These are phyloP conservation scores for Tubosaeta sp. DNA, from an alignment of 768 basidiomycete genomes.

Conservation along the genomic window DNA sequence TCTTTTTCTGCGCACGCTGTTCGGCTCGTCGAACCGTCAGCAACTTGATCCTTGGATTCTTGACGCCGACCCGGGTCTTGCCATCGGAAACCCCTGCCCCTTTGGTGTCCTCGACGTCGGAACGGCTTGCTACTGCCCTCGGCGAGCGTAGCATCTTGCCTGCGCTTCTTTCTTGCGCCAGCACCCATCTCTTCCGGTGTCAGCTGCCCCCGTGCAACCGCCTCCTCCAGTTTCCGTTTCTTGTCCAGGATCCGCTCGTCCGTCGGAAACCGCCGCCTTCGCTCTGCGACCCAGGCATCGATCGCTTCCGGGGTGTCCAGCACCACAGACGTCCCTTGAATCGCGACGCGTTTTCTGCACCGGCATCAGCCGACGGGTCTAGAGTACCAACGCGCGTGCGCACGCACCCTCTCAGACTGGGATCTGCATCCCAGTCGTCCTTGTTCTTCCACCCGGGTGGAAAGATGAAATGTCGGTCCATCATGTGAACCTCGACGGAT, in stretches of 20 bases:
- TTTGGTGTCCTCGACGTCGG: slow-evolving; percentile 12
- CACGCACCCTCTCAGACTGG: slow-evolving; percentile 69
- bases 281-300: slow-evolving; percentile 82
- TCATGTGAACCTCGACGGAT: slow-evolving; percentile 74
- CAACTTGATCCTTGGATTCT: neutral
- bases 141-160: slow-evolving; percentile 20
- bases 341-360: slow-evolving; percentile 61
- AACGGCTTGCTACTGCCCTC: slow-evolving; percentile 3
- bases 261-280: slow-evolving; percentile 84
- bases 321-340: slow-evolving; percentile 73
- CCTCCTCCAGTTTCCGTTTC: slow-evolving; percentile 73
- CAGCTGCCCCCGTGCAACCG: slow-evolving; percentile 75
- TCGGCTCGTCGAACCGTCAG: neutral
- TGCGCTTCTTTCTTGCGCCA: slow-evolving; percentile 40
- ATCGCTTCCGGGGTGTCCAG: slow-evolving; percentile 82
- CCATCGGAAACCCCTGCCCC: slow-evolving; percentile 32
- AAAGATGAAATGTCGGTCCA: slow-evolving; percentile 86
- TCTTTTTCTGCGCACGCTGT: neutral
- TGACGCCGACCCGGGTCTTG: slow-evolving; percentile 3
- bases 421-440: slow-evolving; percentile 77
- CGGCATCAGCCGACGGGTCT: slow-evolving; percentile 5
- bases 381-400: neutral
- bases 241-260: slow-evolving; percentile 69
- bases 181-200: slow-evolving; percentile 42
- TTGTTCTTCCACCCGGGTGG: slow-evolving; percentile 68